Base-by-base conservation (phyloP, 306 rosid species). In the Senna siamea region DNA sequence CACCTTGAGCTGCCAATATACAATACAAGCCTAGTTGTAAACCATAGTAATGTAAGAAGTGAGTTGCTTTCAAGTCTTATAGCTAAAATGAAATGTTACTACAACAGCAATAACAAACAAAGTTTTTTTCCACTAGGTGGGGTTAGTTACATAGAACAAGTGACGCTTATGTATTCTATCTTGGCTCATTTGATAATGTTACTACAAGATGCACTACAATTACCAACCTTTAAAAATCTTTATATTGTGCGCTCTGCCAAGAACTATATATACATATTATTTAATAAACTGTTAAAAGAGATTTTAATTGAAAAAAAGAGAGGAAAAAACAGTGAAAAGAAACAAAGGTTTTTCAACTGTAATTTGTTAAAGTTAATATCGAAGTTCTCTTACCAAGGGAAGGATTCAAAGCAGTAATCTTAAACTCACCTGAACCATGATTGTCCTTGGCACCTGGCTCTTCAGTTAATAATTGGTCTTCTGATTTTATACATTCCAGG, bases 331-430 rank as follows among this genome's bases (percentile, higher is more conserved):
- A 26, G 30, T 26, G 30, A 26, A 66, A 61, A 78, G 47, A 30
- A 47, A 61, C 35, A 55, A 37, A 75, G 40, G 40, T 23, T 22
- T 46, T 50, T 28, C 66, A 15, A 10, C 34, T 66, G 64, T 44
- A 23, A 52, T 52, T 56, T 47, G 37, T 37, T 32, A 2, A 67
- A 65, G 73, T 18, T 64, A 20, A 48, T 14, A 70, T 30, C 59
- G 23, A 80, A 23, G 64, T 34, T 70, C 47, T 79, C 89, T 88
- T 88, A 90, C 88, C 96, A 47, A 67, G 47, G 44, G 81, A 78
- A 63, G 82, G 81, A 74, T 59, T 70, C n/a, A 59, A 77, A 59
- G 74, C 62, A 56, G 54, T 66, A 76, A 51, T 80, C 72, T 74
- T 57, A 50, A 74, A 55, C 84, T 82, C 89, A 62, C 51, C 88